A percentile compares a stretch with the other conserved stretches of the same genome.
Evolutionary conservation across 805 yeast species (phyloP).

Genomic region (Candida patagonica): DNA sequence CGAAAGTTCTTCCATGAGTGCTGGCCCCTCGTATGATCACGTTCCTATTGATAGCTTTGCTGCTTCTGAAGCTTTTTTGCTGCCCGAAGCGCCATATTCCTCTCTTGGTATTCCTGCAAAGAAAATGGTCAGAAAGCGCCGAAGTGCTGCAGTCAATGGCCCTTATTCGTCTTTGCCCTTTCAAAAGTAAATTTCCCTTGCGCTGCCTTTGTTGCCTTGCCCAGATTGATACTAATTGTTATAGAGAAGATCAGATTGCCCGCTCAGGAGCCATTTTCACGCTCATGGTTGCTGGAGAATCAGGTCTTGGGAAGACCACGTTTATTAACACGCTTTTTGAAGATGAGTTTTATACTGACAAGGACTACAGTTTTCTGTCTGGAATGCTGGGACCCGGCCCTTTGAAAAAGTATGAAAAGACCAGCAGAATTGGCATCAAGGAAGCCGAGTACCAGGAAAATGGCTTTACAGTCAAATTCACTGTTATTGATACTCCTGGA

Average conservation of each 20-base stretch:
- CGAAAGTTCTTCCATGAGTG: too few species aligned
- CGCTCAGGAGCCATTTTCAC: constrained; percentile 54
- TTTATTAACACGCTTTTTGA: constrained; percentile 74
- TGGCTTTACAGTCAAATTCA: constrained; percentile 66
- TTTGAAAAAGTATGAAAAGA: constrained; percentile 28
- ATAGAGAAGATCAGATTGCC: constrained; percentile 38
- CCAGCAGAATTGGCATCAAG: constrained; percentile 42
- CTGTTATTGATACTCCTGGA: constrained; percentile 87
- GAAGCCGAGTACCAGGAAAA: constrained; percentile 75
- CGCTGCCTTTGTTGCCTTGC: background rate
- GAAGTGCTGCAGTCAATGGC: too few species aligned
- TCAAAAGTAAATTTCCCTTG: constrained; percentile 1
- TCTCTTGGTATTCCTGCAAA: too few species aligned
- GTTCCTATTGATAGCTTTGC: too few species aligned
- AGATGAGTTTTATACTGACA: constrained; percentile 41
- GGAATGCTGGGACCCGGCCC: background rate
- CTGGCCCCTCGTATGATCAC: too few species aligned
- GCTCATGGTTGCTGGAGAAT: constrained; percentile 71
- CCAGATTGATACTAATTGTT: too few species aligned
- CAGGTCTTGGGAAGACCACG: constrained; percentile 86
- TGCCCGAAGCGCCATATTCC: too few species aligned
- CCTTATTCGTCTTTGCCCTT: too few species aligned
- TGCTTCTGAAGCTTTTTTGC: too few species aligned
- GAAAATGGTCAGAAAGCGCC: too few species aligned
- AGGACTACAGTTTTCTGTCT: constrained; percentile 4